phyloP scores from a whole-genome alignment of 345 rosid species.

The Eucalyptus curtisii region DNA sequence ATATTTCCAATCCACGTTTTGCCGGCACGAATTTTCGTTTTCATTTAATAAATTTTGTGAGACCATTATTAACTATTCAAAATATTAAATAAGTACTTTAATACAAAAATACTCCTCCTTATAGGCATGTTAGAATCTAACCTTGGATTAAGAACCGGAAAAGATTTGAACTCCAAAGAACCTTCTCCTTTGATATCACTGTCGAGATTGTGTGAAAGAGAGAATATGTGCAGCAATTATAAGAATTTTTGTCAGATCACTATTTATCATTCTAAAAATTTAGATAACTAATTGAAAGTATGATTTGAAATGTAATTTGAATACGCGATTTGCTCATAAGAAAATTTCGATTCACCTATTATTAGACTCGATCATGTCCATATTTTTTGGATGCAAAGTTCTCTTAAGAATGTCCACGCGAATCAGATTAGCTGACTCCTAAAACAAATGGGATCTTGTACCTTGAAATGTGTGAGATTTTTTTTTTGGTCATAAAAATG shows the following conservation, averaged over 20 bases:
- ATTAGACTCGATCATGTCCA: neutral
- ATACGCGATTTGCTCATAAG: neutral
- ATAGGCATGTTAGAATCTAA: neutral
- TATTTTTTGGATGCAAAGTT: neutral
- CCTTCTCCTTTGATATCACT: rapidly evolving
- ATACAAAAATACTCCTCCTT: neutral
- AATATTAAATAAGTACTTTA: neutral
- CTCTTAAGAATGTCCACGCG: neutral
- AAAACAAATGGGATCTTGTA: neutral
- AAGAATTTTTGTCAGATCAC: neutral
- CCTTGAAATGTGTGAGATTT: neutral
- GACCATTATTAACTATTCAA: rapidly evolving
- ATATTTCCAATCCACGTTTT: neutral
- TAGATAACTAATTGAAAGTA: neutral
- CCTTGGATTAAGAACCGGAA: rapidly evolving
- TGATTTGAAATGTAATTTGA: neutral
- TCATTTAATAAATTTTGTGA: neutral
- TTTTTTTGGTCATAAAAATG: neutral
- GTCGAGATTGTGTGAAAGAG: neutral
- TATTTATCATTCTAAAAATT: neutral
- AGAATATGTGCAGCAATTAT: neutral
- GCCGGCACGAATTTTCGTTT: neutral
- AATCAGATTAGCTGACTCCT: neutral
- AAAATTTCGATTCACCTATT: no score
- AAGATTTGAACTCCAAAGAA: neutral